These are phyloP conservation scores for Amborella trichopoda DNA, from an alignment of 164 flowering plant genomes.

Conservation along the genomic window DNA sequence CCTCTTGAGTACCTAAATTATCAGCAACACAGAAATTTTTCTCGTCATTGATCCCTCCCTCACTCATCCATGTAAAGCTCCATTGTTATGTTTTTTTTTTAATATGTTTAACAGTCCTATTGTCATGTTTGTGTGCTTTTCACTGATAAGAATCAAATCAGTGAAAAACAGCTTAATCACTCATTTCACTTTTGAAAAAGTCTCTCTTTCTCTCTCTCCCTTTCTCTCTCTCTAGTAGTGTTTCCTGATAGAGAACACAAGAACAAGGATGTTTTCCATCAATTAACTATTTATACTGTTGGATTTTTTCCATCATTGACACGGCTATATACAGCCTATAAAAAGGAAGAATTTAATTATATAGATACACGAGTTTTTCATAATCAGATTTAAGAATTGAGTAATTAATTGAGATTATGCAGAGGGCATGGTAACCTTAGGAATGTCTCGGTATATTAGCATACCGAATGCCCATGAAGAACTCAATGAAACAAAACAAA, in stretches of 20 bases:
- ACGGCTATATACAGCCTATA: too few relatives aligned
- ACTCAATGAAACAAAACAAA: not conserved
- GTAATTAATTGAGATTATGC: too few relatives aligned
- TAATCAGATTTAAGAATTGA: too few relatives aligned
- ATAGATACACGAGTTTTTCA: not conserved
- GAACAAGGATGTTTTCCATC: too few relatives aligned
- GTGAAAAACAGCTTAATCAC: not conserved
- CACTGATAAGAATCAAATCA: not conserved
- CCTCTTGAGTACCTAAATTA: slow-evolving; percentile 58
- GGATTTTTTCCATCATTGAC: too few relatives aligned
- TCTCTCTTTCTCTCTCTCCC: too few relatives aligned
- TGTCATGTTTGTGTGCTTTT: not conserved
- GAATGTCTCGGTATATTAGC: not conserved
- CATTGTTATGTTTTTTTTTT: too few relatives aligned
- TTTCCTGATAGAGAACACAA: too few relatives aligned
- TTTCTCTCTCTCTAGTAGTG: too few relatives aligned
- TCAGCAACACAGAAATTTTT: not conserved
- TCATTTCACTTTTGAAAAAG: not conserved
- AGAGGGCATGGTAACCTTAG: too few relatives aligned
- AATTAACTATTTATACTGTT: too few relatives aligned
- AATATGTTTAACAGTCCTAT: too few relatives aligned
- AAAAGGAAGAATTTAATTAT: not conserved
- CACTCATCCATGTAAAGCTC: not conserved
- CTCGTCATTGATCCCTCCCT: not conserved
- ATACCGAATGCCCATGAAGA: not conserved